A percentile compares a stretch with the other conserved stretches of the same genome.
Evolutionary conservation across 305 asterid genomes (phyloP).

Genomic region (Petunia hybrid): DNA sequence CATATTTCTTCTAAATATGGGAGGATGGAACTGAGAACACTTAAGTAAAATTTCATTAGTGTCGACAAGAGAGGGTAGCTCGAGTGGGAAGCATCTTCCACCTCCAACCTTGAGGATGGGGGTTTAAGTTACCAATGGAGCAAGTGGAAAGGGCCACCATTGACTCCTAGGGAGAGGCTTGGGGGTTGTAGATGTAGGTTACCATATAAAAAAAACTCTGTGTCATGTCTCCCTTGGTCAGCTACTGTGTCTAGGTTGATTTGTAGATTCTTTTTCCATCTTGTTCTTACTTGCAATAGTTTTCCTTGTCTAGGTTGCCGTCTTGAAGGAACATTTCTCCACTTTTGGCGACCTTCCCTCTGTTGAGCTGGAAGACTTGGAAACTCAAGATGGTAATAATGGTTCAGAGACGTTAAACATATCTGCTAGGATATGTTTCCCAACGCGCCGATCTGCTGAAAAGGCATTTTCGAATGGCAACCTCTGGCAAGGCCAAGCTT

Average conservation of each 20-base stretch:
- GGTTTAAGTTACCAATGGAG: no score
- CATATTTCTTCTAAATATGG: conserved; percentile 7
- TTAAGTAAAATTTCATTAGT: not conserved
- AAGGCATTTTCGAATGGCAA: conserved; percentile 82
- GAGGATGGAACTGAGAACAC: not conserved
- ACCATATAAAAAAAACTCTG: not conserved
- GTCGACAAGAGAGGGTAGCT: no score
- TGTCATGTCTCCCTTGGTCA: conserved; percentile 8
- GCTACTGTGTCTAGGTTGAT: conserved; percentile 16
- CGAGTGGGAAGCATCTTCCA: no score
- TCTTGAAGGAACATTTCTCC: conserved; percentile 86
- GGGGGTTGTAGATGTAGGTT: no score
- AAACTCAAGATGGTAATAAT: conserved; percentile 49
- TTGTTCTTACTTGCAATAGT: conserved; percentile 21
- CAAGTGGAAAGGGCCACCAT: no score
- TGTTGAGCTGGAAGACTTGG: conserved; percentile 69
- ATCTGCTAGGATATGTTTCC: conserved; percentile 73
- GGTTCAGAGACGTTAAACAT: conserved; percentile 46
- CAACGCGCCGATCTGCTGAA: conserved; percentile 80
- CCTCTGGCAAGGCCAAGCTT: conserved; percentile 79
- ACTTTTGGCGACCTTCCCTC: conserved; percentile 70
- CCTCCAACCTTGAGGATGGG: no score
- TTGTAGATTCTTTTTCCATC: not conserved
- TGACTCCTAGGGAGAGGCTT: no score
- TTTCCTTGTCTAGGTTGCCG: conserved; percentile 60